Conservation (phyloP, 768 basidiomycete genomes). For the Phanerodontia chrysosporium region DNA sequence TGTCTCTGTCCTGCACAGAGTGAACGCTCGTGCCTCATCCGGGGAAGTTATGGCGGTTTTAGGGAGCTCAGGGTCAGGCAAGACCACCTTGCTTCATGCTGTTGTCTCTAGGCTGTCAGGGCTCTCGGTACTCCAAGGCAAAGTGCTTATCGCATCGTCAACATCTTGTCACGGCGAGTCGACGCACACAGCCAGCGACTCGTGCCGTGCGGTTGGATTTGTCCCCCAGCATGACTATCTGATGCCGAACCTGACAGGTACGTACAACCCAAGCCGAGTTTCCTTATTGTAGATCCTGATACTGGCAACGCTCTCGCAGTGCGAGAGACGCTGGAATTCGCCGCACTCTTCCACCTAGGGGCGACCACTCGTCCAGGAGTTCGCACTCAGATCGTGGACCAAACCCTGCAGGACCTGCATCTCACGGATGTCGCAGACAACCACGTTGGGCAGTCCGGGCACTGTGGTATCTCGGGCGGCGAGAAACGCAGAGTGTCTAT, state of each 20-base stretch:
- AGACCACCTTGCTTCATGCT: conserved; percentile 1
- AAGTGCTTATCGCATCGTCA: neutral
- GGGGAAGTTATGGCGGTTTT: neutral
- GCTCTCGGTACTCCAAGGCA: neutral
- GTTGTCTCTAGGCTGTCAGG: neutral
- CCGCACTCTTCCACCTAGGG: neutral
- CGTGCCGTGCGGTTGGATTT: conserved; percentile 27
- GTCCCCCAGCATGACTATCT: conserved; percentile 36
- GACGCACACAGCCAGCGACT: too few species aligned
- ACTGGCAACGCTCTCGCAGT: neutral
- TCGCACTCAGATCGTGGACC: neutral
- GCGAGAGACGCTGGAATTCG: neutral
- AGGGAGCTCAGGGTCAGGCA: neutral
- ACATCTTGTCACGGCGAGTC: too few species aligned
- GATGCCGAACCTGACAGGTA: conserved; percentile 27
- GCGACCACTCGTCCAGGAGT: neutral
- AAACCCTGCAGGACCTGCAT: conserved; percentile 28
- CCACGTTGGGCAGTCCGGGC: conserved; percentile 36
- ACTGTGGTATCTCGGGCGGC: conserved; percentile 43
- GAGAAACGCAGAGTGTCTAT: conserved; percentile 34
- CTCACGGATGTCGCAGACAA: conserved; percentile 37
- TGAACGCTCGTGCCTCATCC: neutral
- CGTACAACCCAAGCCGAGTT: neutral
- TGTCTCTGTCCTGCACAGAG: neutral
- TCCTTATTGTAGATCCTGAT: neutral